These are phyloP conservation scores for Phlebiopsis flavidoalba DNA, from an alignment of 768 basidiomycete genomes.

Conservation along the genomic window DNA sequence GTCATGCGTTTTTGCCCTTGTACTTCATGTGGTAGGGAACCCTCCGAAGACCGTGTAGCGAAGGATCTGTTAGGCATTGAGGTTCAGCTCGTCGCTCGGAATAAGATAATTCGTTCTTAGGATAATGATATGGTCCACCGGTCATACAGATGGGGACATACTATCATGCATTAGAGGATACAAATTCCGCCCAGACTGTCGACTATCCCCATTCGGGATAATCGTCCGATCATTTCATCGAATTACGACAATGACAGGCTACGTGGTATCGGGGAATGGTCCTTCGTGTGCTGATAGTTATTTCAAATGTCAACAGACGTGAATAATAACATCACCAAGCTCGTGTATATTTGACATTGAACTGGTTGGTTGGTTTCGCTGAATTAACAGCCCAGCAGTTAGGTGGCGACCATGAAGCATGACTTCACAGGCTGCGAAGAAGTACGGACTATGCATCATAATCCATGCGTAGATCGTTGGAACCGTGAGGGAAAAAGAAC, in stretches of 20 bases:
- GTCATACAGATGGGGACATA: no score
- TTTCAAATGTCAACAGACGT: background rate
- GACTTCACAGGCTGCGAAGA: background rate
- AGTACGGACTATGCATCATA: background rate
- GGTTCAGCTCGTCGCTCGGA: background rate
- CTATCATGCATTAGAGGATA: no score
- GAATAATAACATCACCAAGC: background rate
- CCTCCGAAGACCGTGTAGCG: conserved; percentile 54
- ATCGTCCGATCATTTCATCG: no score
- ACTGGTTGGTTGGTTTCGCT: background rate
- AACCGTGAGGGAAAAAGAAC: background rate
- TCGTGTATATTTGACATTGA: background rate
- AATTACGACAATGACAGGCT: no score
- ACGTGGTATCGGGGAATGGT: no score
- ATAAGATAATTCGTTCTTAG: background rate
- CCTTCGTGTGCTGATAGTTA: background rate
- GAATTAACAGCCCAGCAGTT: background rate
- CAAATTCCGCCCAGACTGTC: no score
- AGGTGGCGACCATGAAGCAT: background rate
- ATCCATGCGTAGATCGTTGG: background rate
- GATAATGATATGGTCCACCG: background rate
- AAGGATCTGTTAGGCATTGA: conserved; percentile 45
- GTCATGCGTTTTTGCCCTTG: conserved; percentile 37
- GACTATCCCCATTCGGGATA: conserved; percentile 1
- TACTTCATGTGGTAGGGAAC: conserved; percentile 51